Conservation (phyloP, 1,284 basidiomycete species). For the Boletus semigastroideus region DNA sequence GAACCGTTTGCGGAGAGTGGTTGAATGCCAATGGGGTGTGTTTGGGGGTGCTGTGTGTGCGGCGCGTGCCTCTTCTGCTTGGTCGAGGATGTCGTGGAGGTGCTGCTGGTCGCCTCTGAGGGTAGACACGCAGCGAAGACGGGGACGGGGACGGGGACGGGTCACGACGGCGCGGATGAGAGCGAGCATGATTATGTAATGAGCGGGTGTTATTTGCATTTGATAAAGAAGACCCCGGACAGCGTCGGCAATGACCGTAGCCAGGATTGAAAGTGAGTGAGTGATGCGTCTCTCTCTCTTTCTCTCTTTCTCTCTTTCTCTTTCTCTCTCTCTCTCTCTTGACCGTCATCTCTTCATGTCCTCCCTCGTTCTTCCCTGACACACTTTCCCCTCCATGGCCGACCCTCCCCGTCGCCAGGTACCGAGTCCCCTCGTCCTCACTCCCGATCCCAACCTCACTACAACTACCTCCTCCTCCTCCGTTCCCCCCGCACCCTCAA, state of each 20-base stretch:
- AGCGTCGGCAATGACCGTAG: slow-evolving; percentile 15
- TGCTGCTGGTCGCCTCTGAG: slow-evolving; percentile 24
- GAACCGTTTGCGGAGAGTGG: slow-evolving; percentile 30
- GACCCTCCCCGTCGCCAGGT: slow-evolving; percentile 58
- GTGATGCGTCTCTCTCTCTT: too few relatives aligned
- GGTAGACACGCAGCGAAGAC: slow-evolving; percentile 17
- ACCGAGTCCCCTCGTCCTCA: slow-evolving; percentile 75
- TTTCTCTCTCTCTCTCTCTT: background rate
- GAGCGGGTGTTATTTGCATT: too few relatives aligned
- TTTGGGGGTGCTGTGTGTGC: slow-evolving; percentile 9
- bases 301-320: background rate
- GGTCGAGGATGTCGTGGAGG: slow-evolving; percentile 23
- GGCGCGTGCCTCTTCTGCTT: slow-evolving; percentile 20
- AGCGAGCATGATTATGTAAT: slow-evolving; percentile 15
- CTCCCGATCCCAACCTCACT: slow-evolving; percentile 61
- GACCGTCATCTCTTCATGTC: slow-evolving; percentile 21
- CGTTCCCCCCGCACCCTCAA: slow-evolving; percentile 49
- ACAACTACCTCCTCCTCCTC: slow-evolving; percentile 39
- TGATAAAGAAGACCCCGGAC: slow-evolving; percentile 21
- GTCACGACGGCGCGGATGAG: slow-evolving; percentile 7
- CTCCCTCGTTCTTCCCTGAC: background rate
- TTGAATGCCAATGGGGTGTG: slow-evolving; percentile 20
- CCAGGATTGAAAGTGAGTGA: slow-evolving; percentile 19
- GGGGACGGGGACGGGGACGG: background rate
- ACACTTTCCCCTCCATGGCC: slow-evolving; percentile 13